phyloP scores from a whole-genome alignment of 139 green algal genomes.

The Diplosphaera chodatii region DNA sequence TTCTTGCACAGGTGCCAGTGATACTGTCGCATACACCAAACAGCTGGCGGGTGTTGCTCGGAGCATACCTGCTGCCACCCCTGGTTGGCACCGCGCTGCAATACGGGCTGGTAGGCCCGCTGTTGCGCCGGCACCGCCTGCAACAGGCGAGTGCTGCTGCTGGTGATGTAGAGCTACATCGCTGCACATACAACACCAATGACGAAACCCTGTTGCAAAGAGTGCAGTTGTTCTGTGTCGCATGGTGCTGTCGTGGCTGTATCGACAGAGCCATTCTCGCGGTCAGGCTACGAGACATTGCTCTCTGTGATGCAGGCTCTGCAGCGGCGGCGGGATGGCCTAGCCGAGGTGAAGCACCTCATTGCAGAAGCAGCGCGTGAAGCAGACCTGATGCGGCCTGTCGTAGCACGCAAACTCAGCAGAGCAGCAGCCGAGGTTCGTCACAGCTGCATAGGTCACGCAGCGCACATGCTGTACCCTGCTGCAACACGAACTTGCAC shows the following conservation, averaged over 20 bases:
- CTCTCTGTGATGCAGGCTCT: not conserved
- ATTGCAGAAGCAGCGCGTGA: conserved; percentile 9
- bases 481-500: no score
- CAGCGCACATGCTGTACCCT: no score
- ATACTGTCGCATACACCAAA: conserved; percentile 21
- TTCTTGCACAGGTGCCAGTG: no score
- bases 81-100: conserved; percentile 7
- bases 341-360: conserved; percentile 5
- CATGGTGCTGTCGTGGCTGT: no score
- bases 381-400: conserved; percentile 28
- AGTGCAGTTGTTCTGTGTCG: no score
- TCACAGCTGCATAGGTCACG: not conserved
- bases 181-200: no score
- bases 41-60: conserved; percentile 2
- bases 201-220: no score
- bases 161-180: no score
- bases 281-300: no score
- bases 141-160: conserved; percentile 13
- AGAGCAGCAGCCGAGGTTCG: conserved; percentile 17
- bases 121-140: conserved; percentile 10
- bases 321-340: conserved; percentile 1
- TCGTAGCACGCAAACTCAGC: conserved; percentile 26
- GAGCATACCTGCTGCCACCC: conserved; percentile 29
- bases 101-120: conserved; percentile 21
- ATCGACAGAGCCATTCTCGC: no score